Evolutionary conservation across 2,329 filamentous ascomycete genomes (phyloP).

Genomic region (Penicillium italicum): DNA sequence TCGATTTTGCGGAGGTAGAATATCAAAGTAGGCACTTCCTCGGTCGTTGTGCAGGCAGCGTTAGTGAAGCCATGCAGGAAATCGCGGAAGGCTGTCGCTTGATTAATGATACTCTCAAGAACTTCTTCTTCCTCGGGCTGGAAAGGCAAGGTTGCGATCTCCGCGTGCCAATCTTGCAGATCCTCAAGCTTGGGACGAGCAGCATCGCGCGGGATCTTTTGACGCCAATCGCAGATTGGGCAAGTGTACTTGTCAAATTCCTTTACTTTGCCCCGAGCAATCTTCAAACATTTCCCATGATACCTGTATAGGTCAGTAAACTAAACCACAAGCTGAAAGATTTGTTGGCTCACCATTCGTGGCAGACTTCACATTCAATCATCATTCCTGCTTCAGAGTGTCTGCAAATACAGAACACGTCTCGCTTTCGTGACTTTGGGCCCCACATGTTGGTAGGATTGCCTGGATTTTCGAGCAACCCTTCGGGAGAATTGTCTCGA

Average conservation of each 20-base stretch:
- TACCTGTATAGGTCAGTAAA: constrained; percentile 60
- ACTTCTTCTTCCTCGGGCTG: constrained; percentile 93
- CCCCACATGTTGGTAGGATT: constrained; percentile 33
- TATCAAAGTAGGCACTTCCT: constrained; percentile 82
- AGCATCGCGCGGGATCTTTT: constrained; percentile 94
- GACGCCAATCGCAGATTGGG: constrained; percentile 94
- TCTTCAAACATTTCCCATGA: constrained; percentile 96
- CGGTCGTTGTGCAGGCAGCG: constrained; percentile 72
- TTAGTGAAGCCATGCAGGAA: constrained; percentile 80
- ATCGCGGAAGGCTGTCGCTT: constrained; percentile 77
- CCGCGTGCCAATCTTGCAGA: constrained; percentile 75
- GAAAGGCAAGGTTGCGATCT: constrained; percentile 77
- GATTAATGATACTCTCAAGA: constrained; percentile 78
- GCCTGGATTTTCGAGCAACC: constrained; percentile 47
- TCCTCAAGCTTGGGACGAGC: constrained; percentile 94
- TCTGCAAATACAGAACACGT: constrained; percentile 96
- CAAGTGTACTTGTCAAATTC: constrained; percentile 98
- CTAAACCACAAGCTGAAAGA: background rate
- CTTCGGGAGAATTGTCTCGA: constrained; percentile 67
- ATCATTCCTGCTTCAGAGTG: constrained; percentile 95
- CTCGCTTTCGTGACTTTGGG: constrained; percentile 58
- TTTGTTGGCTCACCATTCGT: constrained; percentile 73
- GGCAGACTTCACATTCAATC: constrained; percentile 98
- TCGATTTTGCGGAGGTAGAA: constrained; percentile 98
- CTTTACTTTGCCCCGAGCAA: constrained; percentile 94